Base-by-base conservation (phyloP, 2,329 filamentous ascomycete species). In the Colletotrichum lini region DNA sequence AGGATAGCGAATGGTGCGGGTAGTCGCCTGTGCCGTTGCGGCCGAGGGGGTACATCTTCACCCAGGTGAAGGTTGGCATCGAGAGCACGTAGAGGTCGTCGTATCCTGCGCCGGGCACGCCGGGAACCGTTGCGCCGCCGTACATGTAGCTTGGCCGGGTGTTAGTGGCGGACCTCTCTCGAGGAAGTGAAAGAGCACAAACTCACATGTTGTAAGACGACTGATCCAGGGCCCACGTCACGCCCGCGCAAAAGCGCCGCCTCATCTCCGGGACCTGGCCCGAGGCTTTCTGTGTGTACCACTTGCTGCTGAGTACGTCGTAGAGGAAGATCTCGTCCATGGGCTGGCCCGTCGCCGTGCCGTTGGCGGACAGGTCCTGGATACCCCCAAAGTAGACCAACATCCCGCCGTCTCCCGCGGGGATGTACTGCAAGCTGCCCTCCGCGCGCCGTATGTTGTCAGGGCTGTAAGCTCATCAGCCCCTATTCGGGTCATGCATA, bases 181-280 rank as follows among this genome's bases (percentile, higher is more conserved):
- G 21, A 35, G 49, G n/a, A 47, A n/a, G 47, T 26, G 23, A 40
- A 40, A 50, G 44, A 26, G 21, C 38, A 18, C n/a, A 18, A 8
- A 79, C 87, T 78, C 75, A 91, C 87, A 92, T 89, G 74, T 92
- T 92, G 75, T 91, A 91, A 9, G 88, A 90, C 16, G 89, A 90
- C 65, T 85, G 82, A 74, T 92, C 90, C 10, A 83, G 75, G 0
- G 89, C 84, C 84, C 89, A 91, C 2, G 87, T 87, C 16, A 85
- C 87, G 59, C 89, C 90, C 3, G 88, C 88, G 76, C 90, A 92
- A 72, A 91, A 92, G 38, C 87, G 85, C 35, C 89, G 83, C 13
- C 90, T 83, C 70, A 85, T 80, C 16, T 79, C 79, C 3, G 90
- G 90, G 1, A 88, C 77, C 38, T 84, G 77, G 0, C 90, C 90